A percentile compares a stretch with the other conserved stretches of the same genome.
Conservation (phyloP, 2,329 filamentous ascomycete genomes). For the Sporothrix humicola region DNA sequence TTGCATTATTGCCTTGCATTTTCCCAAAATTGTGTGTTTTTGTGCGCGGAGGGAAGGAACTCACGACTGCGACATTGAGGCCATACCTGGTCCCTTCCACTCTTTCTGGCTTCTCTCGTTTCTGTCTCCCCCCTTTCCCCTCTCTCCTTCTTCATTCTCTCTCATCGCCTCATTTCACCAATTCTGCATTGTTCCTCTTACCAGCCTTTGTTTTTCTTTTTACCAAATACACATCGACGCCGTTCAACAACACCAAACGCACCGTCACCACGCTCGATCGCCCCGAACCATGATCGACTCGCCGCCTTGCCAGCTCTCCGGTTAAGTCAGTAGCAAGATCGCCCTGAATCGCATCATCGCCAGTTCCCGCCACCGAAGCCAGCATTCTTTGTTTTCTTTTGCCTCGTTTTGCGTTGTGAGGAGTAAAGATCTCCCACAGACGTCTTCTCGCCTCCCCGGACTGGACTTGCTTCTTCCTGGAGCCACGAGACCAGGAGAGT, state of each 20-base stretch:
- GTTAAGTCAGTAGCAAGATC: conserved; percentile 8
- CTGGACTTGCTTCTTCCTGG: conserved; percentile 3
- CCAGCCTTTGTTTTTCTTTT: conserved; percentile 7
- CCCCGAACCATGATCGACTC: conserved; percentile 17
- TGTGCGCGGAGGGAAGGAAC: conserved; percentile 30
- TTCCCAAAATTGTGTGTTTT: conserved; percentile 23
- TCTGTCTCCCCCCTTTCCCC: not conserved
- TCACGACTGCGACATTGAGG: conserved; percentile 22
- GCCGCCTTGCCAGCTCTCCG: conserved; percentile 24
- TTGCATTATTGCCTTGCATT: not conserved
- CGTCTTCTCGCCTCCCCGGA: not conserved
- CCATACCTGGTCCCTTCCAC: not conserved
- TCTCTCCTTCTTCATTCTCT: not conserved
- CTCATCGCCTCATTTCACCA: conserved; percentile 13
- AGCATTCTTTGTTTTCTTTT: conserved; percentile 26
- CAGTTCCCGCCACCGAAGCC: conserved; percentile 23
- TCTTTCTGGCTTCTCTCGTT: conserved; percentile 18
- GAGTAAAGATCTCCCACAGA: conserved; percentile 15
- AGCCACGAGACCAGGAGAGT: not conserved
- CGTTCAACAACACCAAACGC: not conserved
- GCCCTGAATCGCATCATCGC: conserved; percentile 16
- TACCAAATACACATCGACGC: not conserved
- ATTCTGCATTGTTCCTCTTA: conserved; percentile 29
- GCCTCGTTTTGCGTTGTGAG: not conserved
- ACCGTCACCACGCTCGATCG: not conserved